Evolutionary conservation across 2,329 filamentous ascomycete genomes (phyloP), one percentile per base, ranked within the genome.

Genomic region (Fusarium denticulatum): DNA sequence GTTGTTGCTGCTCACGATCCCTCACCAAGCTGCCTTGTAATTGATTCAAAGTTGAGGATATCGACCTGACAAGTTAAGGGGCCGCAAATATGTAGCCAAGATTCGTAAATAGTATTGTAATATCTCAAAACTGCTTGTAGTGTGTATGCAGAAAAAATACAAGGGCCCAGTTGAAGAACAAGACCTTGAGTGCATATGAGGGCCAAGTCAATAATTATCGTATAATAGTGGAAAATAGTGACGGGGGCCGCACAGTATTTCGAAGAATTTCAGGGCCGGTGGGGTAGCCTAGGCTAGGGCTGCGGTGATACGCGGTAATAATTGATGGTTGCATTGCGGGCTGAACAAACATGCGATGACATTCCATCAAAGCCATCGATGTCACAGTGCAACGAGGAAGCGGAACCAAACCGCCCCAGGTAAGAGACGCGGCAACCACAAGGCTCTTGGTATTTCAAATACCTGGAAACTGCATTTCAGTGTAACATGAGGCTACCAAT

Each of bases 1-100:
- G 7, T 26, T 13, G 6, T 22, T 50, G 14, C 4, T 10, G 47
- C 11, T 12, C 7, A 20, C 18, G 34, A 37, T 28, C 1, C 7
- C n/a, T n/a, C 24, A 8, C 34, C 0, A 2, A 26, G 9, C 6
- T 37, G n/a, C 5, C n/a, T 20, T 3, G 12, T 10, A 22, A 15
- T 14, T 26, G 6, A 34, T 7, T 6, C 6, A 52, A 15, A 0
- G 9, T 20, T 7, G 6, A 7, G 10, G 10, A 2, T 7, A 53
- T 28, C 9, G 9, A 26, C 12, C 9, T 50, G 12, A 8, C 8
- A 26, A 52, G 13, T n/a, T n/a, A n/a, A n/a, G n/a, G n/a, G n/a
- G n/a, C n/a, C n/a, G n/a, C n/a, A n/a, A n/a, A n/a, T n/a, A n/a
- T n/a, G n/a, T n/a, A n/a, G n/a, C n/a, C n/a, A n/a, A n/a, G n/a